Percentiles rank a stretch among this genome's conserved stretches.
Conservation (phyloP, 805 yeast genomes). For the Komagataella ulmi region DNA sequence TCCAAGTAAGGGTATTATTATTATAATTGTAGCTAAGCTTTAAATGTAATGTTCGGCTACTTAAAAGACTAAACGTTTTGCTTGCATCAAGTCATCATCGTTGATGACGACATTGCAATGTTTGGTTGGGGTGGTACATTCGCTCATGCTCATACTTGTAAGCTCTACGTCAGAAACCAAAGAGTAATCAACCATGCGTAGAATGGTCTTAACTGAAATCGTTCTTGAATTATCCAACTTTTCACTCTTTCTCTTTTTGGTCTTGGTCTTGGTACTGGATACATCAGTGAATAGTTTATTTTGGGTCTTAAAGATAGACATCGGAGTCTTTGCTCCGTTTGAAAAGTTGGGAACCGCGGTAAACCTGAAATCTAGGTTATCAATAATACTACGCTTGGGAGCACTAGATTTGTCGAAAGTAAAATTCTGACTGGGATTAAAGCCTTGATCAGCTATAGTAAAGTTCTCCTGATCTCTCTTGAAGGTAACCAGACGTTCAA, state of each 20-base stretch:
- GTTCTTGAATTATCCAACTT: constrained; percentile 21
- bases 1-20: not conserved
- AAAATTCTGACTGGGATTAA: not conserved
- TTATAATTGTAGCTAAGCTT: not conserved
- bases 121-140: constrained; percentile 1
- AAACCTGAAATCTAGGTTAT: not conserved
- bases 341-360: constrained; percentile 1
- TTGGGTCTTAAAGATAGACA: not conserved
- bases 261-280: not conserved
- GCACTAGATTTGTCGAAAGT: constrained; percentile 1
- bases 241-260: constrained; percentile 11
- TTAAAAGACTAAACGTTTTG: constrained; percentile 6
- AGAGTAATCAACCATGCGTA: constrained; percentile 24
- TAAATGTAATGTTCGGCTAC: not conserved
- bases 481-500: not conserved
- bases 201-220: constrained; percentile 20
- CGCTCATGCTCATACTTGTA: not conserved
- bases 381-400: not conserved
- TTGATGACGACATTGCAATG: constrained; percentile 11
- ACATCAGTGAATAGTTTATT: not conserved
- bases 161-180: constrained; percentile 19
- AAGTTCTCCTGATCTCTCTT: not conserved
- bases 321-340: not conserved
- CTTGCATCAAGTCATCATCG: constrained; percentile 16
- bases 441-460: not conserved